phyloP scores from a whole-genome alignment of 139 green algal species.

The Astrephomene gubernaculifera region DNA sequence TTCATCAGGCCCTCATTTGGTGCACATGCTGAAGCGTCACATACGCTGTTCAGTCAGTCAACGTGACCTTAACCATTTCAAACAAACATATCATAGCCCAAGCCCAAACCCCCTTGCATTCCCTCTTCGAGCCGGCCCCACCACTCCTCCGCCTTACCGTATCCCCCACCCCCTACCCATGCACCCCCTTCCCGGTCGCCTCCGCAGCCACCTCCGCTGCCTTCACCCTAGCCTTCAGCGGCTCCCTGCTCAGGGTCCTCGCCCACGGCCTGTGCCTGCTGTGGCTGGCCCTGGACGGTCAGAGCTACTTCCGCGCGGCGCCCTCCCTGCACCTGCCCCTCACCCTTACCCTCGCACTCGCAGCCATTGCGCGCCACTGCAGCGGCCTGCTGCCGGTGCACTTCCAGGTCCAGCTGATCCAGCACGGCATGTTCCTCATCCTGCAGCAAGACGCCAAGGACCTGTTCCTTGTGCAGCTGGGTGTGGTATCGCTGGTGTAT shows the following conservation, averaged over 20 bases:
- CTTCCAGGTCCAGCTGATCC: slow-evolving; percentile 31
- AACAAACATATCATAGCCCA: no score
- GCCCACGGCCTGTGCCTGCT: background rate
- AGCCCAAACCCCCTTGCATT: no score
- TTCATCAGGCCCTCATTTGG: no score
- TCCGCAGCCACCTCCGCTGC: no score
- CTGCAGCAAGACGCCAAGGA: slow-evolving; percentile 41
- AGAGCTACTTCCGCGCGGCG: background rate
- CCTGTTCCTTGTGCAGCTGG: slow-evolving; percentile 32
- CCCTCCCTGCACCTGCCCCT: background rate
- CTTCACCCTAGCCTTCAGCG: background rate
- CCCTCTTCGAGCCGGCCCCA: no score
- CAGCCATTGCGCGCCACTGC: background rate
- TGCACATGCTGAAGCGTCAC: no score
- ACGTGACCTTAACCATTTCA: no score
- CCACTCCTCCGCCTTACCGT: no score
- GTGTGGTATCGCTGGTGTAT: background rate
- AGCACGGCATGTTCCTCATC: background rate
- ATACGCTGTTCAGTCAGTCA: no score
- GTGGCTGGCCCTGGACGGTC: background rate
- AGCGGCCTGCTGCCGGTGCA: slow-evolving; percentile 31
- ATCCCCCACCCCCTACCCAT: no score
- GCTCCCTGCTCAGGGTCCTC: background rate
- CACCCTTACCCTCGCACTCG: background rate
- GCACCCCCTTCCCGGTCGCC: no score